Evolutionary conservation across 1,139 yeast species (phyloP).

Genomic region (Sugiyamaella pinicola): DNA sequence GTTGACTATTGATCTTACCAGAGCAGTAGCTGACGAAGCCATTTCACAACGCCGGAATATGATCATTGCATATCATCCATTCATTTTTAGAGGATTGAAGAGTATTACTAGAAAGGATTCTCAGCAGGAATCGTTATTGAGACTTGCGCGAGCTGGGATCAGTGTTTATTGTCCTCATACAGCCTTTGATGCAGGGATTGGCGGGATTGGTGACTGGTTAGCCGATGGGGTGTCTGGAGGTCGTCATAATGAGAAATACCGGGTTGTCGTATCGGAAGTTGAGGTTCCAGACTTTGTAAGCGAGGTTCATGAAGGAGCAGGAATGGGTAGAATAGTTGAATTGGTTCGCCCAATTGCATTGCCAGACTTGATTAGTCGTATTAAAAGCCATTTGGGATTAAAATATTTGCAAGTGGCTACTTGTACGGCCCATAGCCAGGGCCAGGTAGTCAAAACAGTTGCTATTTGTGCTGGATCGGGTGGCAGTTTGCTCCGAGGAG

Average conservation of each 20-base stretch:
- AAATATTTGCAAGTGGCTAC: conserved; percentile 67
- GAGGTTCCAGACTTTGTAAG: conserved; percentile 19
- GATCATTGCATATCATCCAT: conserved; percentile 88
- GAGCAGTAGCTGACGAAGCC: conserved; percentile 85
- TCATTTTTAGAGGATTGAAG: conserved; percentile 87
- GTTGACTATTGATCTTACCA: conserved; percentile 83
- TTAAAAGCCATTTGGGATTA: conserved; percentile 59
- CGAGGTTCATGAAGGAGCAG: conserved; percentile 55
- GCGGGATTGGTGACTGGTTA: conserved; percentile 94
- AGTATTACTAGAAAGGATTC: conserved; percentile 67
- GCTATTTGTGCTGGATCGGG: conserved; percentile 99
- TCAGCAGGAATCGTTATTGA: conserved; percentile 76
- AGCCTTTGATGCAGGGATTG: conserved; percentile 87
- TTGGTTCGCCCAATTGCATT: conserved; percentile 52
- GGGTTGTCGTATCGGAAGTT: conserved; percentile 30
- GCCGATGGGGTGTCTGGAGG: conserved; percentile 58
- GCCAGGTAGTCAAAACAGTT: conserved; percentile 42
- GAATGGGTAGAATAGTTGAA: conserved; percentile 78
- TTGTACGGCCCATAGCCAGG: conserved; percentile 41
- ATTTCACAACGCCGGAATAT: conserved; percentile 51
- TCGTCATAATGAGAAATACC: conserved; percentile 32
- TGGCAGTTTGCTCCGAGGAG: conserved; percentile 62
- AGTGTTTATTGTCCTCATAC: conserved; percentile 96
- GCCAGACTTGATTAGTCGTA: conserved; percentile 50
- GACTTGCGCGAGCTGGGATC: conserved; percentile 71